Evolutionary conservation across 768 basidiomycete genomes (phyloP).

Genomic region (Saitozyma podzolica): DNA sequence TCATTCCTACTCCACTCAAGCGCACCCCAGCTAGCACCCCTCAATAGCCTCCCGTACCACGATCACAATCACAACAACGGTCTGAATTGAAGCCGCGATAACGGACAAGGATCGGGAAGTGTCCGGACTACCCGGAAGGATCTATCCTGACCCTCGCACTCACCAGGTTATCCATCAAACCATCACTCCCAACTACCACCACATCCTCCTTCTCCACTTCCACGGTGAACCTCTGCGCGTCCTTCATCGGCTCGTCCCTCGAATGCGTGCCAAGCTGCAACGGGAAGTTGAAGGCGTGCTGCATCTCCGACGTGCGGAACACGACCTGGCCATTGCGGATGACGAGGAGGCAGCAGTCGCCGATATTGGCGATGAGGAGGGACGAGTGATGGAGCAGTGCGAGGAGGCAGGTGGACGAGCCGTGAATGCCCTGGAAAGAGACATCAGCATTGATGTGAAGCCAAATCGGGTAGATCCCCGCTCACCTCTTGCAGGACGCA

Average conservation of each 20-base stretch:
- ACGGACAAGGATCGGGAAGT: too few relatives aligned
- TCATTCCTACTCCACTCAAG: too few relatives aligned
- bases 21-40: too few relatives aligned
- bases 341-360: conserved; percentile 71
- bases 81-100: too few relatives aligned
- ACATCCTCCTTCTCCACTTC: conserved; percentile 54
- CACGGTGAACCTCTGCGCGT: conserved; percentile 65
- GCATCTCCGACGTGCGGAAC: conserved; percentile 91
- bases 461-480: not conserved
- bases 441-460: not conserved
- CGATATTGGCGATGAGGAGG: conserved; percentile 48
- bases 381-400: conserved; percentile 52
- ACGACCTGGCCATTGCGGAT: conserved; percentile 71
- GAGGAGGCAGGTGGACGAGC: conserved; percentile 55
- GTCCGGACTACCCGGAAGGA: too few relatives aligned
- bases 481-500: conserved; percentile 52
- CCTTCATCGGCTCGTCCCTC: conserved; percentile 62
- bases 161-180: conserved; percentile 52
- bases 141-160: conserved; percentile 15
- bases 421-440: conserved; percentile 56
- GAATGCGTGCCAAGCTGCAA: conserved; percentile 55
- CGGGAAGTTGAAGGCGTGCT: conserved; percentile 66
- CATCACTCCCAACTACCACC: conserved; percentile 51
- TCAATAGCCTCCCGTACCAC: too few relatives aligned
- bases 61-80: too few relatives aligned